These are phyloP conservation scores for Fabrea salina DNA, from an alignment of 169 alveolate genomes.

Conservation along the genomic window DNA sequence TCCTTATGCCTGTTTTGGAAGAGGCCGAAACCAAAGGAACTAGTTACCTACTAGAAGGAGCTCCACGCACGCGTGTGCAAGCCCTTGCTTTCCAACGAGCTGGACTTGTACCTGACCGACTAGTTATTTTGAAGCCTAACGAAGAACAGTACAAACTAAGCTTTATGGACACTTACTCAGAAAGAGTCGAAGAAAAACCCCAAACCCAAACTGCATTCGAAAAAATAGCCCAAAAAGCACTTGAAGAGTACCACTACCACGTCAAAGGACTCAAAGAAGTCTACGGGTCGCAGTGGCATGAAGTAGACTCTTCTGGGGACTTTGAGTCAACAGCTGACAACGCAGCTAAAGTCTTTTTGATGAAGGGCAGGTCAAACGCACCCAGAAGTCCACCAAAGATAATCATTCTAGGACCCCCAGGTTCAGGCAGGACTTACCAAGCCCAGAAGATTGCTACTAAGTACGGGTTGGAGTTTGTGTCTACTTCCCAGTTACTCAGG, in stretches of 20 bases:
- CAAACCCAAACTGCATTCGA: constrained; percentile 33
- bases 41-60: constrained; percentile 86
- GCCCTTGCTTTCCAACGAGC: constrained; percentile 78
- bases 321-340: constrained; percentile 53
- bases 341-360: constrained; percentile 40
- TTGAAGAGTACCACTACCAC: constrained; percentile 51
- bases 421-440: constrained; percentile 79
- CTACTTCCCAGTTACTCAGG: constrained; percentile 56
- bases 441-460: constrained; percentile 59
- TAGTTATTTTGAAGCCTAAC: constrained; percentile 66
- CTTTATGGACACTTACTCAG: constrained; percentile 25
- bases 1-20: constrained; percentile 67
- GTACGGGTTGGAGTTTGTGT: constrained; percentile 69
- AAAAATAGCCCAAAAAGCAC: constrained; percentile 1
- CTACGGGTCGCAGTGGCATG: constrained; percentile 46
- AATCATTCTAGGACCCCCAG: constrained; percentile 76
- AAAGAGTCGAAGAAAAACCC: constrained; percentile 33
- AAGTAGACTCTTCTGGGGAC: constrained; percentile 59
- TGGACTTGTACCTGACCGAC: constrained; percentile 80
- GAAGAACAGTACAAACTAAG: constrained; percentile 47
- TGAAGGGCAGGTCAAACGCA: constrained; percentile 43
- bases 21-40: constrained; percentile 57
- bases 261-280: constrained; percentile 68
- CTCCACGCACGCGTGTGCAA: constrained; percentile 86
- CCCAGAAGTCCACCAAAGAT: constrained; percentile 71